Evolutionary conservation across 1,284 basidiomycete genomes (phyloP), one percentile per base, ranked within the genome.

Genomic region (Thecaphora thlaspeos): DNA sequence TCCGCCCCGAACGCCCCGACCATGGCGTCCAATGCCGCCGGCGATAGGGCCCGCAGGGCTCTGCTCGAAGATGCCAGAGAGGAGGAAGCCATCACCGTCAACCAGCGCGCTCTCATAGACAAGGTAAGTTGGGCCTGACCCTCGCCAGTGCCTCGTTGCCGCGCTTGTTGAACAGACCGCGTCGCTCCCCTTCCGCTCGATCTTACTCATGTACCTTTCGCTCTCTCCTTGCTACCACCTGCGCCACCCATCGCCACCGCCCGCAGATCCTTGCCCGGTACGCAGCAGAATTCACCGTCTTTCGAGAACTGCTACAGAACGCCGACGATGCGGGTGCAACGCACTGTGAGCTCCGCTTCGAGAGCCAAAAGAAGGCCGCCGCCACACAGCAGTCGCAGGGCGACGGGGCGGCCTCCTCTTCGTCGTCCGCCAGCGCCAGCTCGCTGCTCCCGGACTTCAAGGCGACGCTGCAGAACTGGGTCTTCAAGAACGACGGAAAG

Each of bases 261-360:
- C 47, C 43, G 52, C 32, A 67, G 55, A 90, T 94, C 37, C 84
- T 96, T 21, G 90, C 93, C 18, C 83, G 94, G 41, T 98, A 97
- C 78, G 90, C 89, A 21, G 93, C 90, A 48, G 92, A 96, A 80
- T 75, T 75, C 55, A 77, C 74, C 47, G 89, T 93, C 41, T 94
- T 92, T 71, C 84, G 93, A 37, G 93, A 97, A 77, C 84, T 96
- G 11, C 81, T 96, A 83, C 83, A 97, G 81, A 97, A 97, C 74
- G 93, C 93, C 15, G 93, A 97, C 75, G 94, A 97, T 80, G 92
- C 91, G 1, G 87, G 86, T 38, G 88, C 91, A 7, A 64, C 65
- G 9, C 57, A 66, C 38, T 77, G 75, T 55, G 72, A 76, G 58
- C 67, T 77, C 12, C 68, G 71, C 37, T 74, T 77, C 56, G 68